These are phyloP conservation scores for Immersiella caudata DNA, from an alignment of 495 filamentous ascomycete genomes.

Conservation along the genomic window DNA sequence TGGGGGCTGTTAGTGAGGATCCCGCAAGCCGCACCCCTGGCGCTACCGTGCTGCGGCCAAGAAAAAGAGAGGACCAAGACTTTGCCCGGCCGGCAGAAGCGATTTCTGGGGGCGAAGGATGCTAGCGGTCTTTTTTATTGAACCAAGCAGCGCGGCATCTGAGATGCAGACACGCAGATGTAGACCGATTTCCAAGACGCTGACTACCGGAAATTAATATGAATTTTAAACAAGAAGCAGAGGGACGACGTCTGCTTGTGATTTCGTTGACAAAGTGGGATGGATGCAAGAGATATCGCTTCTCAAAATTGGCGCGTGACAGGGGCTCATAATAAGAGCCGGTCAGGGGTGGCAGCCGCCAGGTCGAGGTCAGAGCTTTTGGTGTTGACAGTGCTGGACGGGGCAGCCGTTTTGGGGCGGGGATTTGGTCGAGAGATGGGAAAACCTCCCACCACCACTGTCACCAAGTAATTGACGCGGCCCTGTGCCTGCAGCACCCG, in stretches of 20 bases:
- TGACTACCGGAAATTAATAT: conserved; percentile 19
- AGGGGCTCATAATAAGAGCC: conserved; percentile 8
- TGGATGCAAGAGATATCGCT: background rate
- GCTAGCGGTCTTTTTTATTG: conserved; percentile 4
- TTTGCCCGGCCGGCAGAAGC: conserved; percentile 14
- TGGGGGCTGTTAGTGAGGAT: conserved; percentile 28
- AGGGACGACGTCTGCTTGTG: background rate
- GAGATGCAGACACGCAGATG: conserved; percentile 15
- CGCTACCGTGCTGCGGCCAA: conserved; percentile 6
- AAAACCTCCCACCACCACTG: background rate
- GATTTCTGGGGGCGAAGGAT: background rate
- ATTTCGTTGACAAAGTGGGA: background rate
- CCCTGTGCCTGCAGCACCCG: conserved; percentile 15
- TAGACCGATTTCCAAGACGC: conserved; percentile 10
- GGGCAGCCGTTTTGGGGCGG: background rate
- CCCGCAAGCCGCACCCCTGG: conserved; percentile 4
- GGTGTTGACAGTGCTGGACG: background rate
- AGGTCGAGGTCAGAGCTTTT: conserved; percentile 25
- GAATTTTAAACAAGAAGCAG: background rate
- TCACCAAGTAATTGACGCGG: background rate
- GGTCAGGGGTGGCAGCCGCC: conserved; percentile 15
- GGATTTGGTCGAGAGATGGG: background rate
- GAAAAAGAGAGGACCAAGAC: background rate
- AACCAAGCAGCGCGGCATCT: conserved; percentile 2
- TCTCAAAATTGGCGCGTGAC: background rate